A percentile compares a stretch with the other conserved stretches of the same genome.
These are phyloP conservation scores for Saitozyma sp. DNA, from an alignment of 768 basidiomycete genomes.

Conservation along the genomic window DNA sequence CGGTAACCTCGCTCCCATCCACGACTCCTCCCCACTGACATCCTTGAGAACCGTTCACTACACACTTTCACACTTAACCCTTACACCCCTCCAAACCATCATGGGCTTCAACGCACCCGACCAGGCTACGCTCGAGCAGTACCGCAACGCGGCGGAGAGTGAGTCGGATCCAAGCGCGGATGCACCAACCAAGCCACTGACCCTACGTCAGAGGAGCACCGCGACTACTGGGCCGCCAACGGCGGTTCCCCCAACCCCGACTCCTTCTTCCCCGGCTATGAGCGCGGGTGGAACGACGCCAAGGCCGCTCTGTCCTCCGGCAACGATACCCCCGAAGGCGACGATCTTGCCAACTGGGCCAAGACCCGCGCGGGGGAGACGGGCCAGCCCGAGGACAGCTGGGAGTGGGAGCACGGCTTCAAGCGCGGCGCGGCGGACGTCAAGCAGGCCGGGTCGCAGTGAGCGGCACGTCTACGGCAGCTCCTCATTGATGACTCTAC, in stretches of 20 bases:
- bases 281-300: slow-evolving; percentile 29
- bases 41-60: too few species aligned
- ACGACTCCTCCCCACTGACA: too few species aligned
- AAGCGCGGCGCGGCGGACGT: slow-evolving; percentile 23
- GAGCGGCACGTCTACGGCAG: background rate
- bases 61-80: too few species aligned
- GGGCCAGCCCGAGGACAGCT: slow-evolving; percentile 17
- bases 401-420: slow-evolving; percentile 39
- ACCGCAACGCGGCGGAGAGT: slow-evolving; percentile 11
- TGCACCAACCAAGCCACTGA: too few species aligned
- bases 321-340: slow-evolving; percentile 21
- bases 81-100: too few species aligned
- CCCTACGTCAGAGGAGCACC: slow-evolving; percentile 14
- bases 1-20: too few species aligned
- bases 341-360: slow-evolving; percentile 17
- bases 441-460: slow-evolving; percentile 17
- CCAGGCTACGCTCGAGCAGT: slow-evolving; percentile 17
- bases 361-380: slow-evolving; percentile 17
- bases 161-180: background rate
- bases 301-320: slow-evolving; percentile 17
- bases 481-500: too few species aligned
- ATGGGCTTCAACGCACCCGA: slow-evolving; percentile 1
- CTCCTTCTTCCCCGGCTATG: slow-evolving; percentile 34
- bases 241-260: slow-evolving; percentile 25
- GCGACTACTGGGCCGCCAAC: slow-evolving; percentile 28